phyloP scores from a whole-genome alignment of 2,329 filamentous ascomycete species.

The Aspergillus versicolor region DNA sequence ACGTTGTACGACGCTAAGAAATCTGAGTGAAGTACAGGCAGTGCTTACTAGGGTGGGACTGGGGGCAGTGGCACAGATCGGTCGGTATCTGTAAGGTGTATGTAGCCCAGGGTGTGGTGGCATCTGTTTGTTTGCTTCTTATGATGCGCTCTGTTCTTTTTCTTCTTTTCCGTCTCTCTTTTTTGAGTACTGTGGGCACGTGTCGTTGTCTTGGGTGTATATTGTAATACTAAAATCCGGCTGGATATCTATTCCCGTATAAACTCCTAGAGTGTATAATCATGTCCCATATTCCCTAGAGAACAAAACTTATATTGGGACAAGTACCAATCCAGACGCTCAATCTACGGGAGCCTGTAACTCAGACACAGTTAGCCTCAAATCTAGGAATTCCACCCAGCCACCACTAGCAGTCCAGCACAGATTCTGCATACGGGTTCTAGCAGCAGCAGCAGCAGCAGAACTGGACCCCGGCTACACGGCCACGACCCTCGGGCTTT shows the following conservation, averaged over 20 bases:
- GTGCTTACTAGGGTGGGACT: background rate
- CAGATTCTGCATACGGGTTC: background rate
- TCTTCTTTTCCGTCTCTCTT: background rate
- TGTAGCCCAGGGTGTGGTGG: background rate
- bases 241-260: background rate
- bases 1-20: constrained; percentile 14
- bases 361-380: background rate
- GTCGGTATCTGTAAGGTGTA: background rate
- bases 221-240: background rate
- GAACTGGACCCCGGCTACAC: background rate
- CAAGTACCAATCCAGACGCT: too few species aligned
- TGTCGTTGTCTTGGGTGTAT: background rate
- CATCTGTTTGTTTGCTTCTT: background rate
- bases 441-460: background rate
- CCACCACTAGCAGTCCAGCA: background rate
- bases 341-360: background rate
- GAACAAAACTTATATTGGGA: too few species aligned
- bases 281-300: too few species aligned
- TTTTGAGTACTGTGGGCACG: background rate
- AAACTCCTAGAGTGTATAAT: background rate
- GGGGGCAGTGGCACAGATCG: background rate
- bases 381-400: background rate
- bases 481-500: background rate
- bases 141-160: background rate
- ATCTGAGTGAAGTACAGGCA: background rate